These are phyloP conservation scores for Trametes cinnabarina DNA, from an alignment of 768 basidiomycete genomes.

Conservation along the genomic window DNA sequence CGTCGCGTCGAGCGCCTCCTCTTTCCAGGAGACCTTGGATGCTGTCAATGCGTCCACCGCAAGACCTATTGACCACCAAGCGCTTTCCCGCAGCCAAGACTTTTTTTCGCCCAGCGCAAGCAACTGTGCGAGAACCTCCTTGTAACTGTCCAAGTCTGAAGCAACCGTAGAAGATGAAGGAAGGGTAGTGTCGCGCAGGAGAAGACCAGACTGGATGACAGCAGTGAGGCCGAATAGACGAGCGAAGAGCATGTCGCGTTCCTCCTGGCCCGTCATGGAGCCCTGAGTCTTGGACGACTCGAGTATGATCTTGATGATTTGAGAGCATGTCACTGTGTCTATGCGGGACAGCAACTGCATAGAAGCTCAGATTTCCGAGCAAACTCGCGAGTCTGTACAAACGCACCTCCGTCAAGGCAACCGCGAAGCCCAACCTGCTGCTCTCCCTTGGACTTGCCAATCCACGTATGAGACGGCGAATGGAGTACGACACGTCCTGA, in stretches of 20 bases:
- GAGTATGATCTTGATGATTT: conserved; percentile 73
- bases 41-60: conserved; percentile 59
- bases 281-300: conserved; percentile 69
- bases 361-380: conserved; percentile 3
- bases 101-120: conserved; percentile 76
- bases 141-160: conserved; percentile 60
- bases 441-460: conserved; percentile 91
- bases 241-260: conserved; percentile 89
- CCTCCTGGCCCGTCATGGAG: conserved; percentile 86
- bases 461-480: conserved; percentile 82
- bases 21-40: conserved; percentile 69
- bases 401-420: conserved; percentile 87
- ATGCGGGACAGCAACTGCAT: conserved; percentile 74
- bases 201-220: conserved; percentile 80
- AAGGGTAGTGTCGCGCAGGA: conserved; percentile 60
- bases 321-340: conserved; percentile 71
- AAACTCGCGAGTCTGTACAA: neutral
- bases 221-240: conserved; percentile 87
- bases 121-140: conserved; percentile 56
- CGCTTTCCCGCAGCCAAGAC: conserved; percentile 87
- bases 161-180: conserved; percentile 51
- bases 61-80: conserved; percentile 77
- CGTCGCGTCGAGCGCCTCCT: conserved; percentile 52
- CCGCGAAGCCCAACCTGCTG: conserved; percentile 92
- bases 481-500: conserved; percentile 90